Conservation (phyloP, 2,329 filamentous ascomycete species). For the Clonostachys chloroleuca region DNA sequence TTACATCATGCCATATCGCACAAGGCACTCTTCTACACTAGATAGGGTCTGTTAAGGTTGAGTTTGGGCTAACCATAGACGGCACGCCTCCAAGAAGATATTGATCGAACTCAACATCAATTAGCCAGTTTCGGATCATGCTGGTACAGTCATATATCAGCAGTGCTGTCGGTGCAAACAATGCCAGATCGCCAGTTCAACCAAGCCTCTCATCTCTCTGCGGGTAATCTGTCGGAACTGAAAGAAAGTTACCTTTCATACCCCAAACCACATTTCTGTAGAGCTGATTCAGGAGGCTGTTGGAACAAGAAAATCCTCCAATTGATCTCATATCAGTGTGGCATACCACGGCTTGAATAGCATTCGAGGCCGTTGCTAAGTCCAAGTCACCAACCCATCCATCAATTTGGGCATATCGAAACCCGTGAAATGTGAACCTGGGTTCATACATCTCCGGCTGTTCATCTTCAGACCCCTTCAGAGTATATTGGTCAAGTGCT, state of each 20-base stretch:
- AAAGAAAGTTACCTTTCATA: background rate
- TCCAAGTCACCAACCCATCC: background rate
- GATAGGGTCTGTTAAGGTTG: background rate
- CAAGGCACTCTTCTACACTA: background rate
- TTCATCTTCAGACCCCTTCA: background rate
- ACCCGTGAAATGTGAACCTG: background rate
- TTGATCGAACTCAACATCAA: background rate
- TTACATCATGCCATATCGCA: background rate
- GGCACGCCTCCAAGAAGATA: background rate
- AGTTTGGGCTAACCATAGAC: background rate
- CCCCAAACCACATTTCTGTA: background rate
- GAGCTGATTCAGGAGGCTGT: background rate
- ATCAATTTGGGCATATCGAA: background rate
- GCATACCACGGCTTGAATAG: background rate
- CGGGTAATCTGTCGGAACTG: background rate
- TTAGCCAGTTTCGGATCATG: background rate
- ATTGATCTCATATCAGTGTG: background rate
- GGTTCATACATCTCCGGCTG: background rate
- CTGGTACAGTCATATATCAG: background rate
- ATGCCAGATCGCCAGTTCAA: background rate
- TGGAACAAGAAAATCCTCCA: background rate
- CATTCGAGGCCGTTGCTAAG: background rate
- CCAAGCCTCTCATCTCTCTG: slow-evolving; percentile 1
- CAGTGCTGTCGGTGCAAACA: background rate
- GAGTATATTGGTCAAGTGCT: background rate